Percentiles rank a stretch among this genome's conserved stretches.
Conservation (phyloP, 331 rosid genomes). For the Malus hybrid region DNA sequence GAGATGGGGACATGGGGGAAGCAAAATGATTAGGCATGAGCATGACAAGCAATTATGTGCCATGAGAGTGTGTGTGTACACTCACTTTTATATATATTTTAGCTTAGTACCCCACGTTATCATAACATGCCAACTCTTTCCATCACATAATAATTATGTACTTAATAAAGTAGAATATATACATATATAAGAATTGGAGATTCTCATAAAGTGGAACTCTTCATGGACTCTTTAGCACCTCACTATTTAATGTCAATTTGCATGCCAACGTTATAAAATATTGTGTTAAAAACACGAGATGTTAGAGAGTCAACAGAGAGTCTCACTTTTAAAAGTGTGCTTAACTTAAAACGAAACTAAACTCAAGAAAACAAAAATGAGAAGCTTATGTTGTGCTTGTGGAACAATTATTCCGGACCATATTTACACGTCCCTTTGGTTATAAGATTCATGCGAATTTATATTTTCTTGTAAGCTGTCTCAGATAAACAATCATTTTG, state of each 20-base stretch:
- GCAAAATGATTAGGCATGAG: conserved; percentile 70
- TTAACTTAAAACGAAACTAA: neutral
- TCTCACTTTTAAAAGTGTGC: too few species aligned
- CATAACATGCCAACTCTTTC: conserved; percentile 4
- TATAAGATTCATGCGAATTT: neutral
- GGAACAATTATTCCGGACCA: neutral
- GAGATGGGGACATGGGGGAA: conserved; percentile 48
- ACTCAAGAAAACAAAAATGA: neutral
- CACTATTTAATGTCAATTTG: too few species aligned
- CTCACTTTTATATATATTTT: neutral
- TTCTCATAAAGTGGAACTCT: too few species aligned
- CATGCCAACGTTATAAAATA: too few species aligned
- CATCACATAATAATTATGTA: neutral
- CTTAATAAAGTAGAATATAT: neutral
- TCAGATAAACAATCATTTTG: too few species aligned
- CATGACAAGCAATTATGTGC: conserved; percentile 43
- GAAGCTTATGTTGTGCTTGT: neutral
- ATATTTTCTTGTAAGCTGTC: neutral
- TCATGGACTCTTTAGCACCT: rapidly evolving
- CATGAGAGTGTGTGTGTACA: conserved; percentile 42
- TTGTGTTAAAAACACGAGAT: too few species aligned
- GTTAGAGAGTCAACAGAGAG: too few species aligned
- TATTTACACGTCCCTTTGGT: neutral
- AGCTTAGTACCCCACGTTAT: conserved; percentile 5
- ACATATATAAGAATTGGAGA: too few species aligned